Evolutionary conservation across 179 eudicot species (phyloP), one percentile per base, ranked within the genome.

Genomic region (Drosera spatulata): DNA sequence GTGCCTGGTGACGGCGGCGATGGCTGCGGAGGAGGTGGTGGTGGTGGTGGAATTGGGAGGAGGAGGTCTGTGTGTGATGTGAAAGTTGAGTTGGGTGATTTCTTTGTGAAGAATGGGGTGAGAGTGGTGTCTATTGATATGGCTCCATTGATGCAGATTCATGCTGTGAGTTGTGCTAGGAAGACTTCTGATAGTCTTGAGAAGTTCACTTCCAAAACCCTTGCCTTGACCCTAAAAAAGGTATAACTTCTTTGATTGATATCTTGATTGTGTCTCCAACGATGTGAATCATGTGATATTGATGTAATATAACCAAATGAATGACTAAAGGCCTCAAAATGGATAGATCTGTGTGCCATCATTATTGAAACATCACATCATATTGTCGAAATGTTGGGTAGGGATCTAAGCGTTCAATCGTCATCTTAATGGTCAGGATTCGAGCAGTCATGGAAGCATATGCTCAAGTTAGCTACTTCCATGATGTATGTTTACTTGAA

Each of bases 131-230:
- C 91, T 40, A 85, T 80, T 63, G 96, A 88, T 71, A 91, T 91
- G 98, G 82, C 91, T 0, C 85, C 95, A 7, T 82, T 79, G 62
- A 85, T 91, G 87, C 95, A 88, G 71, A 85, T 86, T n/a, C 96
- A 91, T 72, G 96, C 88, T 70, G 89, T 91, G 62, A 83, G 84
- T 66, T 78, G 74, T 79, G 91, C 98, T 58, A 91, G 98, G 71
- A 85, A 88, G 66, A 66, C 86, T 52, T 69, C 65, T 73, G 98
- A 91, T 74, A 88, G 96, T 68, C 71, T 91, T 71, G 98, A 91
- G 65, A 91, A 85, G 65, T 91, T 91, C 80, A 82, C 85, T 66
- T 77, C 96, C 59, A 91, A 75, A 59, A 64, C 79, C 60, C 91
- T 91, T 66, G 98, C 96, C 55, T 74, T 73, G 9, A 74, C 91